Evolutionary conservation across 192 early-diverging fungal genomes (phyloP).

Genomic region (Umbelopsis sp.): DNA sequence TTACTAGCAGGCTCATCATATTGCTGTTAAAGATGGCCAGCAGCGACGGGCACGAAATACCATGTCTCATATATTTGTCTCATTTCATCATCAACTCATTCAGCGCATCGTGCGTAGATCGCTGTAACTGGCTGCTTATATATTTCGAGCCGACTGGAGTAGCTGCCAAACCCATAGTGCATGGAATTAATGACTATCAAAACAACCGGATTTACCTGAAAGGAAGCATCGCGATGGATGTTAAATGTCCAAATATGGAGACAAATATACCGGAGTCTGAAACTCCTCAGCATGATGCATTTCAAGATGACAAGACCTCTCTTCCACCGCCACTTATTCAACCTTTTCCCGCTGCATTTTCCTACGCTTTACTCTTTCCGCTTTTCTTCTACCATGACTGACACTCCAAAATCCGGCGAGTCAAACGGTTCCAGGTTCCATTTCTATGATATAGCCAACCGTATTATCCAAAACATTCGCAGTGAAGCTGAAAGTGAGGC

Average conservation of each 20-base stretch:
- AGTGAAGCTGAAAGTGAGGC: conserved; percentile 45
- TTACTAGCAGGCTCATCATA: no score
- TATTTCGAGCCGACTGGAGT: no score
- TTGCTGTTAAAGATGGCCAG: no score
- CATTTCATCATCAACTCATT: no score
- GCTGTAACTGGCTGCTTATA: no score
- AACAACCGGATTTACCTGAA: not conserved
- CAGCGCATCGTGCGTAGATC: no score
- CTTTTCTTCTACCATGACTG: conserved; percentile 4
- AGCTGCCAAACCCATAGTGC: no score
- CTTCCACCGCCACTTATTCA: not conserved
- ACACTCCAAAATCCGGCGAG: not conserved
- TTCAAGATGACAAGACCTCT: not conserved
- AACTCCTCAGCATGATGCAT: not conserved
- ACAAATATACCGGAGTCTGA: not conserved
- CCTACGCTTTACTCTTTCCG: not conserved
- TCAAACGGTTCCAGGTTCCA: not conserved
- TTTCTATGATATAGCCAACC: conserved; percentile 28
- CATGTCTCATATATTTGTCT: no score
- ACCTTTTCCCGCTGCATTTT: not conserved
- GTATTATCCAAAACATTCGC: conserved; percentile 18
- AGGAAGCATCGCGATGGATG: not conserved
- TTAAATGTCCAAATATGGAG: not conserved
- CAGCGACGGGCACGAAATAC: no score
- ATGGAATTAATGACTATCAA: no score